Base-by-base conservation (phyloP, 768 basidiomycete species). In the Xerocomellus intermedius region DNA sequence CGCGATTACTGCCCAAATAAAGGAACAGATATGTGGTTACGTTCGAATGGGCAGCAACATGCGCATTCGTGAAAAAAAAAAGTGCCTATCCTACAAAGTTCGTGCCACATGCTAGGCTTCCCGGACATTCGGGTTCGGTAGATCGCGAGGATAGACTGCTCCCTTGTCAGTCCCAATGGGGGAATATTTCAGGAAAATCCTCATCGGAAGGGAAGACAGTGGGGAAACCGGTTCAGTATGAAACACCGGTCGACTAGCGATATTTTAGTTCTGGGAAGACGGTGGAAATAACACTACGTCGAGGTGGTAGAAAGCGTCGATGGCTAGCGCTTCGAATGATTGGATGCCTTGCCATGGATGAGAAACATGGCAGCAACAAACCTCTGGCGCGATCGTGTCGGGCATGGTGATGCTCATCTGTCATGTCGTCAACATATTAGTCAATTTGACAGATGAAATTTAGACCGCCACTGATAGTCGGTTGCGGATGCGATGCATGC, bases 341-440 rank as follows among this genome's bases (percentile, higher is more conserved):
- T 19, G 28, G 13, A 46, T 50, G 38, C 4, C 38, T 17, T 30
- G 22, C 44, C 16, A 42, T 37, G 51, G 44, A 37, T 19, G 32
- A 43, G 47, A 28, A 44, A 49, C 24, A 14, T 14, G 2, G 2
- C n/a, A 28, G 6, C 17, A 30, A 33, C 19, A 35, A 46, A 22
- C 35, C n/a, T 45, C 19, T 38, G 33, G 19, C n/a, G 48, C 37
- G 45, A 45, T 32, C 19, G 26, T 9, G 50, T 35, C 36, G 16
- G 60, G n/a, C 8, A 12, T 8, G 38, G 22, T 36, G 39, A 1
- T 1, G 48, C 5, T 16, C 19, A 52, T n/a, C n/a, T 44, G 55
- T 55, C 48, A 57, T 33, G 33, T 63, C 32, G 38, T 56, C 58
- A 59, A 24, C 30, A 28, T 17, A 16, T 32, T 28, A 45, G 42